Conservation (phyloP, 805 yeast species). For the Peterozyma toletana region DNA sequence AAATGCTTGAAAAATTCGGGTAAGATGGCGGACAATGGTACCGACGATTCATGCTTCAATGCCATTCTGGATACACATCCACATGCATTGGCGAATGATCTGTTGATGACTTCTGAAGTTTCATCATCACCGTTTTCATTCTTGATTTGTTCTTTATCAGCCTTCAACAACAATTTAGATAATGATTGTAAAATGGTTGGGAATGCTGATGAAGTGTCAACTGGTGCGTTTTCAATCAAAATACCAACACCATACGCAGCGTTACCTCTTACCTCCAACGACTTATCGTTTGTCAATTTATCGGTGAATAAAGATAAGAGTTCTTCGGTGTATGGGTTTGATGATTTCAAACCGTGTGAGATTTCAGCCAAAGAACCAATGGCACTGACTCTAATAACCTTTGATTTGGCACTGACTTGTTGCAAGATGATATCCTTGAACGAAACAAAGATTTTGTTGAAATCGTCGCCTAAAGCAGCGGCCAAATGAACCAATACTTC, state of each 20-base stretch:
- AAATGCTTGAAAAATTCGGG: constrained; percentile 71
- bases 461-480: constrained; percentile 71
- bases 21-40: constrained; percentile 72
- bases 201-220: constrained; percentile 56
- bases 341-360: constrained; percentile 60
- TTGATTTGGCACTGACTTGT: constrained; percentile 54
- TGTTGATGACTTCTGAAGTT: constrained; percentile 67
- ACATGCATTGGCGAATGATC: constrained; percentile 89
- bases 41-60: constrained; percentile 57
- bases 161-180: constrained; percentile 69
- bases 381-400: constrained; percentile 64
- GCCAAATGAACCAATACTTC: constrained; percentile 81
- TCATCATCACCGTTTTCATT: constrained; percentile 69
- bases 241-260: constrained; percentile 96
- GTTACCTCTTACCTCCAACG: constrained; percentile 85
- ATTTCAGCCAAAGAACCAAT: constrained; percentile 92
- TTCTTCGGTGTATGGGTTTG: constrained; percentile 62
- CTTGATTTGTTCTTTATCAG: constrained; percentile 59
- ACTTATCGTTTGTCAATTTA: constrained; percentile 65
- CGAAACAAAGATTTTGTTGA: constrained; percentile 58
- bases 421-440: constrained; percentile 59
- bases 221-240: constrained; percentile 43
- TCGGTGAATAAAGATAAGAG: constrained; percentile 63
- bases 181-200: constrained; percentile 60
- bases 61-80: constrained; percentile 96